Evolutionary conservation across 2,329 filamentous ascomycete genomes (phyloP).

Genomic region (Xylaria sp.): DNA sequence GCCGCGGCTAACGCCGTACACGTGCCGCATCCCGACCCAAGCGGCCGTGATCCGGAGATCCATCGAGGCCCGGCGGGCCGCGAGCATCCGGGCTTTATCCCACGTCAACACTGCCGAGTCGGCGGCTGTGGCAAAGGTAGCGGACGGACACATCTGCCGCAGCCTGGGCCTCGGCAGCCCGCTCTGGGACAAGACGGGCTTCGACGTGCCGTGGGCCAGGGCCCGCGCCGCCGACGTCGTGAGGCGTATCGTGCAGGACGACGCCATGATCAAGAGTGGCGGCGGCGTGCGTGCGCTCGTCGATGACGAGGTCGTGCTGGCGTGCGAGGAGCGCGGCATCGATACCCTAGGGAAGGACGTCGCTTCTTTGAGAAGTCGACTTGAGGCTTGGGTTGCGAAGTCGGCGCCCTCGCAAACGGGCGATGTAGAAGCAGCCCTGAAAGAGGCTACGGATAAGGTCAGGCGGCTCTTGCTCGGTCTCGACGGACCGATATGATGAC

Average conservation of each 20-base stretch:
- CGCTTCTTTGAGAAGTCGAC: conserved; percentile 59
- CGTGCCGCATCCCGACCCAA: conserved; percentile 85
- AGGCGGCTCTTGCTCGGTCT: conserved; percentile 35
- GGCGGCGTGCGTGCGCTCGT: conserved; percentile 70
- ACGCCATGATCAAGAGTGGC: conserved; percentile 70
- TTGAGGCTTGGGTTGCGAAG: conserved; percentile 61
- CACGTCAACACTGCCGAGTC: conserved; percentile 27
- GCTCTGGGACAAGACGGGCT: conserved; percentile 62
- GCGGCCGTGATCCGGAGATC: conserved; percentile 64
- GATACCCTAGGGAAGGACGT: conserved; percentile 67
- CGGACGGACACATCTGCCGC: conserved; percentile 44
- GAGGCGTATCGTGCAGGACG: conserved; percentile 75
- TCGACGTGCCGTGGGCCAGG: conserved; percentile 63
- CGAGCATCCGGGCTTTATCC: conserved; percentile 58
- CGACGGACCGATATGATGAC: conserved; percentile 20
- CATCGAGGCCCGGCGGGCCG: conserved; percentile 62
- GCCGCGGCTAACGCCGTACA: conserved; percentile 76
- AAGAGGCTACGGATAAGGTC: conserved; percentile 50
- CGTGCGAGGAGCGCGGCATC: conserved; percentile 76
- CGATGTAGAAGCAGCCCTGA: conserved; percentile 50
- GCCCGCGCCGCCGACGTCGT: conserved; percentile 64
- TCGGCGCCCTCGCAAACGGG: conserved; percentile 43
- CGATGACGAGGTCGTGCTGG: conserved; percentile 72
- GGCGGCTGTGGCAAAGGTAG: background rate
- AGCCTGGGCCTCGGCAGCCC: conserved; percentile 53